Evolutionary conservation across 228 moss, liverwort and hornwort species (phyloP), one percentile per base, ranked within the genome.

Genomic region (Sphagnum magellanicum): DNA sequence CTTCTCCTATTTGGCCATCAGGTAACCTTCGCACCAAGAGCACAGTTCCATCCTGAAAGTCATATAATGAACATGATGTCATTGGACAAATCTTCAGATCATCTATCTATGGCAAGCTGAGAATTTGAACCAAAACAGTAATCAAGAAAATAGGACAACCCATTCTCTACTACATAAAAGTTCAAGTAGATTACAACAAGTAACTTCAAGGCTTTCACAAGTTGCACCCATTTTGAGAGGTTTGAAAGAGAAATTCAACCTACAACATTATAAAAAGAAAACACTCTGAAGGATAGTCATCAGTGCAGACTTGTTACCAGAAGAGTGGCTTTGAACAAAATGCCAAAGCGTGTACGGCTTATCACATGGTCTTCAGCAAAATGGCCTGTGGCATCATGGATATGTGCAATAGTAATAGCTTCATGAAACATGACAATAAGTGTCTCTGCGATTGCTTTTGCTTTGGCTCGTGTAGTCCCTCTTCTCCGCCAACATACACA

Each of bases 351-450:
- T 17, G 92, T 92, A 63, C 85, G 69, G 72, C 88, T 92, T 63
- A 89, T 62, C 49, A 89, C 84, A 61, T 89, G 89, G 68, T 92
- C 88, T 75, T 89, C 92, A 66, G 86, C 89, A 64, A 92, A 92
- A 59, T 89, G 89, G 6, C 89, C 92, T 6, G 88, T 92, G 4
- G 89, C 92, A 73, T 92, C 83, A 66, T 80, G 74, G 55, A 89
- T 85, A 63, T 92, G 81, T 57, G 80, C 84, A 59, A 78, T 85
- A 46, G 83, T 81, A 66, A 92, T 74, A 11, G 89, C 88, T 68
- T 74, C 80, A 48, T 83, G 83, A 66, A 92, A 92, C 78, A 92
- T 81, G 6, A 86, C 77, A 77, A 92, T 64, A 59, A 86, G 83
- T 55, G 79, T 77, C 57, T 86, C 86, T 48, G 66, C 48, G 13